Base-by-base conservation (phyloP, 176 grass and related monocot species). In the Avena atlantica region DNA sequence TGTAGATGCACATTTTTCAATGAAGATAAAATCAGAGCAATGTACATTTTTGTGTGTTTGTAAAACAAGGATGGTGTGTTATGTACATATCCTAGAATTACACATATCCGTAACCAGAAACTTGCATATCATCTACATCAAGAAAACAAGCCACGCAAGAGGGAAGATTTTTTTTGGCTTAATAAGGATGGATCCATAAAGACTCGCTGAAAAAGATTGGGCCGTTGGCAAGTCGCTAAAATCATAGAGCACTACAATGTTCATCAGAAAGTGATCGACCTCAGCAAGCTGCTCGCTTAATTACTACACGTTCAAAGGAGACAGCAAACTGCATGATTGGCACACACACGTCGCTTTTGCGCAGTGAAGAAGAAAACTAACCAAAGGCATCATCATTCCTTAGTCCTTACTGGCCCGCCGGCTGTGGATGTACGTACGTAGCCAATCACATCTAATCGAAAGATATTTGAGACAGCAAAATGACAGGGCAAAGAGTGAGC, bases 301-400 rank as follows among this genome's bases (percentile, higher is more conserved):
- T 29, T 6, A 42, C 40, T 42, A 42, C 21, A 16, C 12, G 47
- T 14, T 25, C 7, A 52, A 52, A 74, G n/a, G 40, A 23, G 67
- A 23, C 37, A 63, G 60, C 86, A 81, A 55, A 52, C n/a, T 76
- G 25, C 23, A 85, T 91, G 85, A 88, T 91, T 80, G 85, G 17
- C 66, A 15, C 48, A 15, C 48, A 74, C 23, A 68, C 7, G 25
- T 91, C 74, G 9, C 74, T 84, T 90, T 87, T 56, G 5, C 27
- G 57, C 55, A 49, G 44, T 12, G 74, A 86, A 49, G 74, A 78
- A 64, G 64, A 83, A 86, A 90, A 17, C 52, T 69, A 62, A 11
- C 78, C 82, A 69, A 40, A 37, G 15, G 19, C 20, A 42, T 50
- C 69, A 56, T 12, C 37, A 40, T 40, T 6, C 4, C 37, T 40